These are phyloP conservation scores for Pseudohalonectria lignicola DNA, from an alignment of 2,329 filamentous ascomycete species.

Conservation along the genomic window DNA sequence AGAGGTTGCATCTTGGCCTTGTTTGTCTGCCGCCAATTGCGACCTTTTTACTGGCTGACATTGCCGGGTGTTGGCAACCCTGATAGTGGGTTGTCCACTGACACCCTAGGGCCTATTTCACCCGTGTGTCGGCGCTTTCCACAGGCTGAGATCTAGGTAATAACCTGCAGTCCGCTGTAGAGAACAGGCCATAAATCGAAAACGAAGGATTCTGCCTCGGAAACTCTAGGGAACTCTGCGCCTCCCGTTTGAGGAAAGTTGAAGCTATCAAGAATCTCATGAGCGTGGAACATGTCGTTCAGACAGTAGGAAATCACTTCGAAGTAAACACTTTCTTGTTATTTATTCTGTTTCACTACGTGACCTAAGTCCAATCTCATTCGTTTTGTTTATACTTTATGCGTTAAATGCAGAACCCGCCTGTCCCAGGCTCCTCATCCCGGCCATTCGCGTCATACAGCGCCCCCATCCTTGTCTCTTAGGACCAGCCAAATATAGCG, in stretches of 20 bases:
- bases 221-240: not conserved
- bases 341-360: not conserved
- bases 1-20: conserved; percentile 4
- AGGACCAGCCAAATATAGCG: not conserved
- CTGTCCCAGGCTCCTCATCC: conserved; percentile 1
- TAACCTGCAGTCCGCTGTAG: too few relatives aligned
- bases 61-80: conserved; percentile 1
- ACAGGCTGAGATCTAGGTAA: too few relatives aligned
- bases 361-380: conserved; percentile 2
- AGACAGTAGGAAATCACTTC: too few relatives aligned
- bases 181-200: too few relatives aligned
- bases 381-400: conserved; percentile 5
- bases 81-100: not conserved
- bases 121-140: too few relatives aligned
- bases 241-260: not conserved
- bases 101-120: not conserved
- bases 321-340: not conserved
- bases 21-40: conserved; percentile 3
- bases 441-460: conserved; percentile 1
- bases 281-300: too few relatives aligned
- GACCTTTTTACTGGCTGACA: conserved; percentile 4
- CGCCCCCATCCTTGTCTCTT: not conserved
- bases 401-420: conserved; percentile 3
- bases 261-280: too few relatives aligned
- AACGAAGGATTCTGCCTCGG: too few relatives aligned